Percentiles rank a stretch among this genome's conserved stretches.
Conservation (phyloP, 768 basidiomycete species). For the Solioccasus polychromus region DNA sequence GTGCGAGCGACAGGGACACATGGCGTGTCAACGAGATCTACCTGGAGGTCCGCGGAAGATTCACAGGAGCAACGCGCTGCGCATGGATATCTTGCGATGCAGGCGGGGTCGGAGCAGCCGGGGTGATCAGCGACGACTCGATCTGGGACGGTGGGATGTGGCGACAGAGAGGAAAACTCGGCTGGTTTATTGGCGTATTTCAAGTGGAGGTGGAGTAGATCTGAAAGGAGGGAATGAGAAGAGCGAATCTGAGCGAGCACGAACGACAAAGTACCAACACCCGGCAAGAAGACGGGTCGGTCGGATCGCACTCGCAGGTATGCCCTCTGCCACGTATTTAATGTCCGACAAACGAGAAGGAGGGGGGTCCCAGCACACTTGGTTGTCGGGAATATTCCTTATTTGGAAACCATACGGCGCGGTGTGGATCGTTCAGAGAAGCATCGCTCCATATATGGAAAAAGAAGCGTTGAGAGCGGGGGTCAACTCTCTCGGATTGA, state of each 20-base stretch:
- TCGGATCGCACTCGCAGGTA: conserved; percentile 17
- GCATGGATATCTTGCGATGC: conserved; percentile 33
- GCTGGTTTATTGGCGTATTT: conserved; percentile 18
- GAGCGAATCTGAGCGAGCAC: conserved; percentile 30
- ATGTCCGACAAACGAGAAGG: conserved; percentile 25
- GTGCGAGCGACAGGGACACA: conserved; percentile 13
- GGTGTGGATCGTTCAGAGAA: conserved; percentile 21
- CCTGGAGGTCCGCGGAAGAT: conserved; percentile 32
- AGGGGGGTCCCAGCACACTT: no score
- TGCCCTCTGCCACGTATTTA: conserved; percentile 25
- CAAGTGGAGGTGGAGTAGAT: conserved; percentile 26
- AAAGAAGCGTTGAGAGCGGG: neutral
- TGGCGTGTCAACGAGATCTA: conserved; percentile 25
- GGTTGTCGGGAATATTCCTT: conserved; percentile 3
- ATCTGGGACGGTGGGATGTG: conserved; percentile 24
- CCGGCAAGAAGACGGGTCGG: no score
- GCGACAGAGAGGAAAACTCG: conserved; percentile 16
- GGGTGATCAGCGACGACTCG: conserved; percentile 22
- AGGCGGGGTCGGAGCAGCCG: conserved; percentile 28
- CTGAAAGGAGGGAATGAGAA: conserved; percentile 10
- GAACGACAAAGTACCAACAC: conserved; percentile 6
- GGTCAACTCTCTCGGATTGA: no score
- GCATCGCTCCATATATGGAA: conserved; percentile 12
- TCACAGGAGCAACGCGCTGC: conserved; percentile 25
- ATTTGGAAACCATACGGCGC: conserved; percentile 6